Base-by-base conservation (phyloP, 805 yeast genomes). In the Vanderwaltozyma yarrowii region DNA sequence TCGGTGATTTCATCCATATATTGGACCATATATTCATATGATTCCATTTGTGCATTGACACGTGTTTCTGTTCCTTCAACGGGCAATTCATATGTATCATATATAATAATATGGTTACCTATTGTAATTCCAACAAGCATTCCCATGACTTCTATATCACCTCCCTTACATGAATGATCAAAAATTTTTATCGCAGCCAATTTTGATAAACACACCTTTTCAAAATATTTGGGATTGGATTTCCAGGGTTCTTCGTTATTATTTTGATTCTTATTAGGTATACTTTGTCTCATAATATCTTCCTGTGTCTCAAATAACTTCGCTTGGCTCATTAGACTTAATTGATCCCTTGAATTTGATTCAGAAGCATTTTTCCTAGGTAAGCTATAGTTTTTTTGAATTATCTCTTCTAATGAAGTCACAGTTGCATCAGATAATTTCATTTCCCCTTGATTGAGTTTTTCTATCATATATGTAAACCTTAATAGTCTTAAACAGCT, bases 41-140 rank as follows among this genome's bases (percentile, higher is more conserved):
- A 94, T 53, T 89, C 97, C 14, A 78, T 77, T 52, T 83, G 87
- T 0, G 97, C 96, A 59, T 92, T 92, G 25, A 89, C 98, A 35
- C 97, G 60, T 0, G 96, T 85, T 56, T 92, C 97, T 0, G 97
- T 88, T 1, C 97, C 97, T 56, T 84, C 89, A 2, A 89, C 96
- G 0, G 97, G 97, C 28, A 92, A 62, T 12, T 87, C 78, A 57
- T 81, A 89, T 9, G 78, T 79, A 57, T 89, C 96, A 68, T 77
- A 69, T 2, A 92, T 81, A 2, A 81, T 70, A 41, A 87, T 70
- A 6, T 66, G 65, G 15, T 66, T 61, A 5, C 65, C 67, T 12
- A 73, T 63, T 9, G 82, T 71, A 47, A 76, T 76, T 1, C 98
- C 97, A 0, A 88, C 74, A 58, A 89, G 67, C 82, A 88, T 82